phyloP scores from a whole-genome alignment of 2,329 filamentous ascomycete genomes.

The Pseudopyricularia javanii region DNA sequence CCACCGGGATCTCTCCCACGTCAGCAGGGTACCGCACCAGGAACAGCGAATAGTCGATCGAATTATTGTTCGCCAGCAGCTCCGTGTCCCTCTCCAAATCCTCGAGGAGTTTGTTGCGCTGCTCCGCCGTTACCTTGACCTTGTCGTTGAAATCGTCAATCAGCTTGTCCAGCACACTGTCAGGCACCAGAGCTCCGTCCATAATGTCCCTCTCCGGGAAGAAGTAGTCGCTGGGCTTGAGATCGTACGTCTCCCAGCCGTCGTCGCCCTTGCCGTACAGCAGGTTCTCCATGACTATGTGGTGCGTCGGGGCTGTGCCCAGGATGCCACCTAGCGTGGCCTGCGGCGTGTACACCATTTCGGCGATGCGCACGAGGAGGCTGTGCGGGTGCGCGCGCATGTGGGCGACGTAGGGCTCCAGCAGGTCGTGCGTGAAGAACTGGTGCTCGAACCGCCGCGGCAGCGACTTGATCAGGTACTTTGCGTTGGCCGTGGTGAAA shows the following conservation, averaged over 20 bases:
- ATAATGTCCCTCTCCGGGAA: constrained; percentile 63
- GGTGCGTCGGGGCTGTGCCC: constrained; percentile 52
- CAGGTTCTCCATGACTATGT: constrained; percentile 70
- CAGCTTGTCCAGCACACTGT: constrained; percentile 52
- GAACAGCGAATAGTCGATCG: constrained; percentile 67
- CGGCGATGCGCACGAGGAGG: constrained; percentile 58
- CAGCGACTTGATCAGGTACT: constrained; percentile 60
- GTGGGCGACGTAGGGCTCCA: constrained; percentile 52
- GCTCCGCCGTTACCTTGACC: constrained; percentile 39
- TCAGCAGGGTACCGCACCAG: constrained; percentile 34
- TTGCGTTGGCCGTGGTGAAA: constrained; percentile 53
- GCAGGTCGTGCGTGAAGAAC: constrained; percentile 55
- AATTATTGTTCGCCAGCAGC: constrained; percentile 48
- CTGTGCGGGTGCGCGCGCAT: constrained; percentile 48
- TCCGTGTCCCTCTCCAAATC: constrained; percentile 49
- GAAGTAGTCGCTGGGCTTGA: constrained; percentile 66
- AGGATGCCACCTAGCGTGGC: constrained; percentile 46
- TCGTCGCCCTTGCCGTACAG: constrained; percentile 36
- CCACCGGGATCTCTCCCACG: constrained; percentile 13
- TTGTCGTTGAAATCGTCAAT: constrained; percentile 58
- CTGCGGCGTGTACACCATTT: constrained; percentile 48
- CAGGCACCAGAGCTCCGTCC: constrained; percentile 46
- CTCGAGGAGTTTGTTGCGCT: constrained; percentile 42
- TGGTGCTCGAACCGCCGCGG: constrained; percentile 57
- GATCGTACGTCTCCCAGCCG: constrained; percentile 60